Evolutionary conservation across 768 basidiomycete genomes (phyloP).

Genomic region (Amanita exitialis): DNA sequence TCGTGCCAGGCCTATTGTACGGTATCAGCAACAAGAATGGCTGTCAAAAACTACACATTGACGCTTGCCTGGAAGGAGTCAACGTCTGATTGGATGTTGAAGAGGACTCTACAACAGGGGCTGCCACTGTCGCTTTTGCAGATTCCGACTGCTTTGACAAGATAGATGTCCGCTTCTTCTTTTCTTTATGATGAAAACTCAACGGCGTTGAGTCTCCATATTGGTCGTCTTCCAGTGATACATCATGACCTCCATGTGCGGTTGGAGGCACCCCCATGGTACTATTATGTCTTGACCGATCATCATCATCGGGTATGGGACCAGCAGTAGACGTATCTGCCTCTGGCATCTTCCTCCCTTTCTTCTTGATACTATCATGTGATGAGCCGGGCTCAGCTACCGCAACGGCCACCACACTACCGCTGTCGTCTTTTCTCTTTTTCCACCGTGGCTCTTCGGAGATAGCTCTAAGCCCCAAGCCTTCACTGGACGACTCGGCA

Average conservation of each 20-base stretch:
- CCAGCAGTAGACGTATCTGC: neutral
- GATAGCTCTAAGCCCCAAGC: neutral
- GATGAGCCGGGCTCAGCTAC: neutral
- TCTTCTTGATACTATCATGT: constrained; percentile 8
- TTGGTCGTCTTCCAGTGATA: neutral
- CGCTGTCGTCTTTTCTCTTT: constrained; percentile 5
- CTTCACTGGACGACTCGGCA: neutral
- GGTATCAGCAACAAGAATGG: neutral
- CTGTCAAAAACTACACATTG: neutral
- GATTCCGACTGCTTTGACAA: neutral
- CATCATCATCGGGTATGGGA: neutral
- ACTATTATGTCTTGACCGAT: neutral
- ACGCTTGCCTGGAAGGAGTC: neutral
- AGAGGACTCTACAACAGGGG: neutral
- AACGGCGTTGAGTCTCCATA: neutral
- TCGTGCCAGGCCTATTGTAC: neutral
- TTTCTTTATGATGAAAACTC: neutral
- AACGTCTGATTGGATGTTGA: neutral
- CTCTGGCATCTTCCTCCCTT: constrained; percentile 5
- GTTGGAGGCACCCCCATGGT: neutral
- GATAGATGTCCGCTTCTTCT: neutral
- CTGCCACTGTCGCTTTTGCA: neutral
- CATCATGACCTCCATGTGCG: neutral
- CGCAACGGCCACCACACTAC: neutral
- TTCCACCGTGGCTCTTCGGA: constrained; percentile 12